Evolutionary conservation across 2,329 filamentous ascomycete species (phyloP).

Genomic region (Fusarium sp.): DNA sequence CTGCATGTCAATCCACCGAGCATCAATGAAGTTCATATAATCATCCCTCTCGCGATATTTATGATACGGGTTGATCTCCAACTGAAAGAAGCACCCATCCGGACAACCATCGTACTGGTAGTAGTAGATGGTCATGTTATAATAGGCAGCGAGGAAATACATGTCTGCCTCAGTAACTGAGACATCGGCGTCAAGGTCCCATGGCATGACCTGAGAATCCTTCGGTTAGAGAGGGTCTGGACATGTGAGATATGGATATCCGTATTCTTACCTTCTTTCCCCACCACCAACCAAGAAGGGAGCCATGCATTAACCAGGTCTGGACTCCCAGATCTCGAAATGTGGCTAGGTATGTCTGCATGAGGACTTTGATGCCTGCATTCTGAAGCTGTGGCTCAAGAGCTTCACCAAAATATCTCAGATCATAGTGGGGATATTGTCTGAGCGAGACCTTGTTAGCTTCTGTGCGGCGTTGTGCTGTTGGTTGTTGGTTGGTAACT

Average conservation of each 20-base stretch:
- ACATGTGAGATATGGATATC: not conserved
- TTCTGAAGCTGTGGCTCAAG: slow-evolving; percentile 67
- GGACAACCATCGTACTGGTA: slow-evolving; percentile 54
- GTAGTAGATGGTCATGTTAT: slow-evolving; percentile 69
- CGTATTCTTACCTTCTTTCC: slow-evolving; percentile 61
- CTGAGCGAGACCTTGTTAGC: slow-evolving; percentile 36
- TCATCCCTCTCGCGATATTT: slow-evolving; percentile 54
- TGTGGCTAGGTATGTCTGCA: slow-evolving; percentile 78
- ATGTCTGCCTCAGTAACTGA: slow-evolving; percentile 77
- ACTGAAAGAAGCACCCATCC: slow-evolving; percentile 58
- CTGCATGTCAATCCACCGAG: slow-evolving; percentile 61
- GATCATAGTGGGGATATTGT: slow-evolving; percentile 51
- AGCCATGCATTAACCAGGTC: slow-evolving; percentile 88
- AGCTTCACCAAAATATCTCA: slow-evolving; percentile 54
- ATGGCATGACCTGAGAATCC: slow-evolving; percentile 71
- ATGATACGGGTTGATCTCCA: slow-evolving; percentile 62
- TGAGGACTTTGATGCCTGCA: slow-evolving; percentile 72
- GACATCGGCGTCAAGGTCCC: slow-evolving; percentile 82
- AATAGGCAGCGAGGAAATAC: slow-evolving; percentile 71
- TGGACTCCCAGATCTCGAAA: slow-evolving; percentile 75
- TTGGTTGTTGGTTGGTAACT: slow-evolving; percentile 4
- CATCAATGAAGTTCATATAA: slow-evolving; percentile 59
- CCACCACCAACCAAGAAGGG: slow-evolving; percentile 91
- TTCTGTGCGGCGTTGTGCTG: not conserved
- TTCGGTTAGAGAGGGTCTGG: not conserved